Evolutionary conservation across 139 green algal genomes (phyloP).

Genomic region (Edaphochlamys debaryana): DNA sequence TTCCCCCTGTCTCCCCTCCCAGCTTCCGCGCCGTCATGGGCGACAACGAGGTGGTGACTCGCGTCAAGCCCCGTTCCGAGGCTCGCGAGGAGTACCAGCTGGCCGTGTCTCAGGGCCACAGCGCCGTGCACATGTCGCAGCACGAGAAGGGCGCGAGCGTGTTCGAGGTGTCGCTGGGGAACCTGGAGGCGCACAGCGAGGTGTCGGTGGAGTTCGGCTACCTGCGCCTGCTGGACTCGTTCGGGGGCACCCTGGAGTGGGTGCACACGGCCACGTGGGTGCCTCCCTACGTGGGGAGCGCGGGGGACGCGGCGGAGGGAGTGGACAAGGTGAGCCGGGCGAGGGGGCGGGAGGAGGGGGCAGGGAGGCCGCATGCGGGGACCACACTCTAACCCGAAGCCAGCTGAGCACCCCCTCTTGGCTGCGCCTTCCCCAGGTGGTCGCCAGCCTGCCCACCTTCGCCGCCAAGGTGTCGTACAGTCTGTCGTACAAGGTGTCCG

Average conservation of each 20-base stretch:
- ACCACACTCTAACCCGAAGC: too few species aligned
- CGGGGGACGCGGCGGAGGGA: neutral
- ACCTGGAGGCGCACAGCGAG: slow-evolving; percentile 45
- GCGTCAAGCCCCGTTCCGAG: slow-evolving; percentile 24
- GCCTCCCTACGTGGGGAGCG: slow-evolving; percentile 42
- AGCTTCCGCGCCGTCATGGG: slow-evolving; percentile 26
- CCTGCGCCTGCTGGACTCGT: slow-evolving; percentile 45
- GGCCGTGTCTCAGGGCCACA: slow-evolving; percentile 48
- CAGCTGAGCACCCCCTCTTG: neutral
- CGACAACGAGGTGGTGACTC: slow-evolving; percentile 16
- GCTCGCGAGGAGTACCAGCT: slow-evolving; percentile 30
- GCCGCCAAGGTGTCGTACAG: slow-evolving; percentile 38
- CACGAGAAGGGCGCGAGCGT: slow-evolving; percentile 26
- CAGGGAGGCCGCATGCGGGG: too few species aligned
- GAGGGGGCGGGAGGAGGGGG: too few species aligned
- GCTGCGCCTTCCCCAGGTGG: neutral
- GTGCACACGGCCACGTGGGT: slow-evolving; percentile 56
- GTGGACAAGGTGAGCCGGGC: neutral
- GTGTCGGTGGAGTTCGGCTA: slow-evolving; percentile 43
- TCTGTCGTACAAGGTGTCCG: slow-evolving; percentile 31
- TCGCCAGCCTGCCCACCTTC: neutral
- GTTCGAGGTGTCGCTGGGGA: slow-evolving; percentile 50
- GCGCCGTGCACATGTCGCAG: slow-evolving; percentile 33
- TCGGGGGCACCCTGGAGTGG: slow-evolving; percentile 47
- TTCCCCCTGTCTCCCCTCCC: too few species aligned